phyloP scores from a whole-genome alignment of 2,329 filamentous ascomycete genomes.

The Exophiala aquamarina region DNA sequence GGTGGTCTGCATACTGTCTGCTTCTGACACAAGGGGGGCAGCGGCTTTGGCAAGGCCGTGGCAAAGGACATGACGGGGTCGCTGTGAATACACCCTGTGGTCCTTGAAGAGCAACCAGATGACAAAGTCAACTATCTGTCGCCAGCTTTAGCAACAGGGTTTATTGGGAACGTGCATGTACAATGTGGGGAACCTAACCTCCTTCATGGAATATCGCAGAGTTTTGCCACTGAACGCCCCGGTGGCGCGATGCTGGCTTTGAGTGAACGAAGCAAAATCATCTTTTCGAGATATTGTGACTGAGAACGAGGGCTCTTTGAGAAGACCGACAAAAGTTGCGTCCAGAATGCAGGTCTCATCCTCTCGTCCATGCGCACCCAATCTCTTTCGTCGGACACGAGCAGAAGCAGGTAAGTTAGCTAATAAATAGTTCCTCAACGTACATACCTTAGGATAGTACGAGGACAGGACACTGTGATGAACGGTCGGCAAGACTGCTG shows the following conservation, averaged over 20 bases:
- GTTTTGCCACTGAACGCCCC: conserved; percentile 36
- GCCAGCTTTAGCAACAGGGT: neutral
- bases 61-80: conserved; percentile 74
- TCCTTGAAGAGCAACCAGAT: conserved; percentile 73
- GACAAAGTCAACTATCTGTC: conserved; percentile 71
- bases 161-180: conserved; percentile 5
- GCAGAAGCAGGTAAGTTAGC: conserved; percentile 21
- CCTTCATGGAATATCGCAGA: conserved; percentile 58
- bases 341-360: conserved; percentile 63
- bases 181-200: conserved; percentile 49
- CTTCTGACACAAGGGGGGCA: neutral
- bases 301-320: conserved; percentile 34
- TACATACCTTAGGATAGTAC: conserved; percentile 25
- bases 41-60: conserved; percentile 66
- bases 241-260: conserved; percentile 51
- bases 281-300: conserved; percentile 46
- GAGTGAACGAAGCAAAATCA: conserved; percentile 62
- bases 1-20: conserved; percentile 36
- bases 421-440: conserved; percentile 25
- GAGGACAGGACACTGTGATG: conserved; percentile 22
- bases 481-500: conserved; percentile 1
- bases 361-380: conserved; percentile 46
- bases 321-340: conserved; percentile 63
- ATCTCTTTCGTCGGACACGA: conserved; percentile 57
- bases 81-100: conserved; percentile 37